Evolutionary conservation across 2,329 filamentous ascomycete species (phyloP), one percentile per base, ranked within the genome.

Genomic region (Berkeleyomyces rouxiae): DNA sequence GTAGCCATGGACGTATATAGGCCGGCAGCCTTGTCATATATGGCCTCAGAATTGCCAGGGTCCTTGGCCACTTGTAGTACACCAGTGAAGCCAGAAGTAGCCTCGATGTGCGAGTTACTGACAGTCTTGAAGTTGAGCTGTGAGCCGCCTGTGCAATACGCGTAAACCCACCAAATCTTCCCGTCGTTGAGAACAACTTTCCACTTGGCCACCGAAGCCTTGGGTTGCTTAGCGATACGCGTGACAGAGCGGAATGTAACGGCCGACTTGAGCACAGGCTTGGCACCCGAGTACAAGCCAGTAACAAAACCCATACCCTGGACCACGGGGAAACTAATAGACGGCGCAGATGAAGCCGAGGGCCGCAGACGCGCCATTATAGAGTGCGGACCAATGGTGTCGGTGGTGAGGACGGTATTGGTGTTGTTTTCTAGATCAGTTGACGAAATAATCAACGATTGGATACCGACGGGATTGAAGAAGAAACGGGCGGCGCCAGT

Each of bases 271-370:
- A 97, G 78, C 3, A 85, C 70, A 0, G 92, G 92, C 6, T 82
- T 84, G 0, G 83, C 78, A 39, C 83, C 82, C 61, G 78, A 78
- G 72, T 91, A 97, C 16, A 87, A 72, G 0, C 79, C 91, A 3
- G 91, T 96, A 16, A 96, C 77, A 68, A 90, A 95, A 0, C 83
- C 86, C 83, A 95, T 93, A 9, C 93, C 93, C 70, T 97, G 92
- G 0, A 95, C 83, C 6, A 96, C 70, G 0, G 91, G 90, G 67
- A 95, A 90, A 0, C 82, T 85, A 23, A 97, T 79, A 1, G 80
- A 77, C 0, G 86, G 80, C 1, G 76, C 71, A 6, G 79, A 77
- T 2, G 76, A 75, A n/a, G 72, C 70, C 31, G 77, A 74, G 2
- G 79, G 77, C 59, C 76, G 79, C 40, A 97, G 76, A 53, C 87